A percentile compares a stretch with the other conserved stretches of the same genome.
Conservation (phyloP, 768 basidiomycete genomes). For the Grammothele lineata region DNA sequence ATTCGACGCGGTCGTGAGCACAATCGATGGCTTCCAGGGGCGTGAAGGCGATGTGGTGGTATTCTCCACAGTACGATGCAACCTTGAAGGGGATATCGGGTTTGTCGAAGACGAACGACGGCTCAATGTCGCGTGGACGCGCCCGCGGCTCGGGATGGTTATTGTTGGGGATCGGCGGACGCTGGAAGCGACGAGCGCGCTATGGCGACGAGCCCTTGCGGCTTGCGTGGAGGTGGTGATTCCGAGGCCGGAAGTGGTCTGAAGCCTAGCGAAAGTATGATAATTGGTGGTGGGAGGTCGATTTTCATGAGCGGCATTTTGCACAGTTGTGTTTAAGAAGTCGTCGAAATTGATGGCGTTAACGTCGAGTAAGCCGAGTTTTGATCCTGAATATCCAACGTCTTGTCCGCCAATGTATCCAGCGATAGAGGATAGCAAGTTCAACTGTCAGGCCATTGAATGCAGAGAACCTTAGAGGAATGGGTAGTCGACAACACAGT, state of each 20-base stretch:
- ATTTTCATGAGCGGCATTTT: no score
- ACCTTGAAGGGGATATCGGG: conserved; percentile 55
- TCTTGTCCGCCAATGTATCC: no score
- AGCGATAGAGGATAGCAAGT: no score
- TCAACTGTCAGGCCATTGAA: no score
- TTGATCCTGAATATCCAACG: no score
- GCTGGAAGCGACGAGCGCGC: conserved; percentile 34
- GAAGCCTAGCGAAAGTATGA: no score
- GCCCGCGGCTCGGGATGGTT: conserved; percentile 53
- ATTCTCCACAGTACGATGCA: conserved; percentile 61
- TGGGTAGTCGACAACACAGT: no score
- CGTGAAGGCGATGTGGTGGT: conserved; percentile 65
- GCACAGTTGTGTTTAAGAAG: no score
- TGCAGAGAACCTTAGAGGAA: no score
- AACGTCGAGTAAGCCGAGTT: no score
- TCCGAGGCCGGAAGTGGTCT: conserved; percentile 14
- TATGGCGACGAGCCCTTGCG: conserved; percentile 51
- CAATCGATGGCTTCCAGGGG: conserved; percentile 65
- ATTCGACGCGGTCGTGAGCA: conserved; percentile 36
- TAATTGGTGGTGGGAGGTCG: no score
- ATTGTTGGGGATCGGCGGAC: conserved; percentile 56
- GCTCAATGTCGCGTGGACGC: conserved; percentile 70
- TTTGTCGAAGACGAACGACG: conserved; percentile 59
- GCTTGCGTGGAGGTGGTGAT: conserved; percentile 28
- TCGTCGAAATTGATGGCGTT: no score